phyloP scores from a whole-genome alignment of 2,329 filamentous ascomycete genomes.

The Aspergillus fijiensis region DNA sequence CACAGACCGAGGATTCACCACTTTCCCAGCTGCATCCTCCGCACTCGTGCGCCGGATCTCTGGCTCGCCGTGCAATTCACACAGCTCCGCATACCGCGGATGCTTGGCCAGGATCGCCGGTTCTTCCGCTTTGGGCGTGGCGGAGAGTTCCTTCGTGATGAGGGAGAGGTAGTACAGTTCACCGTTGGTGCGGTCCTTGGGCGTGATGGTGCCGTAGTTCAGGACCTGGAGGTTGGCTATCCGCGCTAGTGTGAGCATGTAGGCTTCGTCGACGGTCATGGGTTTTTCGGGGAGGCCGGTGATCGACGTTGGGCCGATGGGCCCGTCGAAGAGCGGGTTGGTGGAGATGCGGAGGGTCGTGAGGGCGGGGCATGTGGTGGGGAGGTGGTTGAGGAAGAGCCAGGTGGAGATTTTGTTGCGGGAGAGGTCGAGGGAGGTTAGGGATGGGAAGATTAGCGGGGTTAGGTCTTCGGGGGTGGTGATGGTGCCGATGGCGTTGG shows the following conservation, averaged over 20 bases:
- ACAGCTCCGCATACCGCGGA: conserved; percentile 71
- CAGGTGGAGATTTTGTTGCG: conserved; percentile 70
- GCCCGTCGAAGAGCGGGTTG: conserved; percentile 75
- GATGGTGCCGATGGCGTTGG: conserved; percentile 64
- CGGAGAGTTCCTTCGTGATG: conserved; percentile 71
- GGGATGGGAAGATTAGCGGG: conserved; percentile 52
- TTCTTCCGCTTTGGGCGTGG: conserved; percentile 43
- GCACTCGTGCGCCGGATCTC: conserved; percentile 57
- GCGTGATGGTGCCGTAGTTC: conserved; percentile 60
- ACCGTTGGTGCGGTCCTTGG: conserved; percentile 76
- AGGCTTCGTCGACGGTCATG: conserved; percentile 69
- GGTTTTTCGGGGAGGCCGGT: conserved; percentile 41
- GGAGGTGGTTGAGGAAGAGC: conserved; percentile 70
- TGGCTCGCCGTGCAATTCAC: conserved; percentile 72
- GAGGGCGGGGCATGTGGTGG: conserved; percentile 68
- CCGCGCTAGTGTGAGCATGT: conserved; percentile 83
- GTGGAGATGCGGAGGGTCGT: conserved; percentile 74
- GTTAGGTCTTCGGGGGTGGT: conserved; percentile 32
- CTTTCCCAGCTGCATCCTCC: conserved; percentile 21
- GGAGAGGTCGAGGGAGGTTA: conserved; percentile 71
- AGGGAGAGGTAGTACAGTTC: conserved; percentile 91
- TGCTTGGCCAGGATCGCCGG: conserved; percentile 61
- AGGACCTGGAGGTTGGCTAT: conserved; percentile 66
- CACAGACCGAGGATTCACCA: conserved; percentile 72
- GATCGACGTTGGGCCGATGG: conserved; percentile 32